Conservation (phyloP, 1,139 yeast species). For the Sporopachydermia cereana region DNA sequence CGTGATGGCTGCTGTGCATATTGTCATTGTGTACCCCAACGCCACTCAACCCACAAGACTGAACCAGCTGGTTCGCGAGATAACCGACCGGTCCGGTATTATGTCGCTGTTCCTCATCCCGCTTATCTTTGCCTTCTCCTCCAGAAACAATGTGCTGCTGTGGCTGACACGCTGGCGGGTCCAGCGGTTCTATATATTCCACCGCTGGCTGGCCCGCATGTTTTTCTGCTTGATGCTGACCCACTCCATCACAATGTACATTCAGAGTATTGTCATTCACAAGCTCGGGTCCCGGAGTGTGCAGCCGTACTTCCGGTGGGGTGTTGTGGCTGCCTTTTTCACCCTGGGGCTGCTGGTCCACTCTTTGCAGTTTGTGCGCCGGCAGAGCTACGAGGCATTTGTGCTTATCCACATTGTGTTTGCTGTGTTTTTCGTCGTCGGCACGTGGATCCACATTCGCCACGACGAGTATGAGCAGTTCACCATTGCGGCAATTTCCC, state of each 20-base stretch:
- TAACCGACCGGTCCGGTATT: conserved; percentile 52
- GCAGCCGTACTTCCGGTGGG: conserved; percentile 33
- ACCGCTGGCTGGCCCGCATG: conserved; percentile 51
- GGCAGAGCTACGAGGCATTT: conserved; percentile 51
- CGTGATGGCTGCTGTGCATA: conserved; percentile 28
- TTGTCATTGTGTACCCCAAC: conserved; percentile 28
- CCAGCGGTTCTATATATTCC: conserved; percentile 48
- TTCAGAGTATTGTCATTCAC: conserved; percentile 19
- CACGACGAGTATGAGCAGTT: conserved; percentile 34
- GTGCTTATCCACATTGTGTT: conserved; percentile 44
- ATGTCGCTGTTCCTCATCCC: conserved; percentile 40
- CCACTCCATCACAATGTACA: conserved; percentile 36
- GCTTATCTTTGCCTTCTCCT: conserved; percentile 42
- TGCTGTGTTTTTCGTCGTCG: conserved; percentile 43
- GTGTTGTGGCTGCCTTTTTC: conserved; percentile 36
- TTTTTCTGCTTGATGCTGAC: conserved; percentile 28
- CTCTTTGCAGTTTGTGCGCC: conserved; percentile 43
- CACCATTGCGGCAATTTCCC: conserved; percentile 41
- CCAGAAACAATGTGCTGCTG: conserved; percentile 56
- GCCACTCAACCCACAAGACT: conserved; percentile 23
- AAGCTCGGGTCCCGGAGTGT: conserved; percentile 19
- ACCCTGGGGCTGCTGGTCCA: conserved; percentile 32
- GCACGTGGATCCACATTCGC: conserved; percentile 48
- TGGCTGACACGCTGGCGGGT: conserved; percentile 57
- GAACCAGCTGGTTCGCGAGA: conserved; percentile 35